Evolutionary conservation across 257 asterid species (phyloP).

Genomic region (Nicotiana sylvestris): DNA sequence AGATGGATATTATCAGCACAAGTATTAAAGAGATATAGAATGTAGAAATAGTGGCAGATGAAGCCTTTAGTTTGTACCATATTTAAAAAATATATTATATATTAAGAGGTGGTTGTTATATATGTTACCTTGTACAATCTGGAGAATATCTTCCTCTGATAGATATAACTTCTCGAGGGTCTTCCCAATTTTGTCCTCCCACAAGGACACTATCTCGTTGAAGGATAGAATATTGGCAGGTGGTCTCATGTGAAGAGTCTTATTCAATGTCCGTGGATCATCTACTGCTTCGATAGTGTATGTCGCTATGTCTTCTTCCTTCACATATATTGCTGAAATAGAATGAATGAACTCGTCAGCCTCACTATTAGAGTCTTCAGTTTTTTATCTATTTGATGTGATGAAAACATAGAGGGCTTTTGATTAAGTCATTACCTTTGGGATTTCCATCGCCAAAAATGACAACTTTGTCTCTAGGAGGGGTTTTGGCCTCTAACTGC

Average conservation of each 20-base stretch:
- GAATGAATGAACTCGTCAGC: not conserved
- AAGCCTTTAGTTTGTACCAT: no score
- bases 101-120: no score
- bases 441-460: slow-evolving; percentile 67
- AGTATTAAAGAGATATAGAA: no score
- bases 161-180: slow-evolving; percentile 48
- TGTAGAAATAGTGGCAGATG: no score
- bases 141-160: slow-evolving; percentile 47
- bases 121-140: slow-evolving; percentile 44
- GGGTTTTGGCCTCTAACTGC: slow-evolving; percentile 41
- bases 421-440: slow-evolving; percentile 41
- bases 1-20: not conserved
- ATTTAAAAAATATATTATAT: no score
- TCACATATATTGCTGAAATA: slow-evolving; percentile 44
- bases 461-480: slow-evolving; percentile 29
- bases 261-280: slow-evolving; percentile 72
- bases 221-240: slow-evolving; percentile 43
- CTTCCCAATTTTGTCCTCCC: slow-evolving; percentile 76
- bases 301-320: slow-evolving; percentile 51
- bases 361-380: no score
- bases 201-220: slow-evolving; percentile 52
- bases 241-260: slow-evolving; percentile 53
- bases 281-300: slow-evolving; percentile 60
- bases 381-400: no score
- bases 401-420: no score